Evolutionary conservation across 139 green algal genomes (phyloP).

Genomic region (Pleodorina starrii): DNA sequence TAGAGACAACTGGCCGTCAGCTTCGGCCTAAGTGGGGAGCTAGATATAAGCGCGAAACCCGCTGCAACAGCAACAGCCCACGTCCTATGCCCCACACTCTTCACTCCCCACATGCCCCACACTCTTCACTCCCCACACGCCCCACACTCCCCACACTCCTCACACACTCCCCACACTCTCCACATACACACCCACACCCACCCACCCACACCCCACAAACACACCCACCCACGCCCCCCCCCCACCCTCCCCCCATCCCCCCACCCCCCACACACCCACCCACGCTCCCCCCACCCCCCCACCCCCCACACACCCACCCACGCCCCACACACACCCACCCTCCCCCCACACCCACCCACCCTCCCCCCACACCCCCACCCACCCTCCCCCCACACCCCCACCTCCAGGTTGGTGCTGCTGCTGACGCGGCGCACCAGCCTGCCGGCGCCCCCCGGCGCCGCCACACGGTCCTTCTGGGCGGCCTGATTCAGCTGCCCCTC

Average conservation of each 20-base stretch:
- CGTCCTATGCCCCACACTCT: no score
- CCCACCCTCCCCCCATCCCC: neutral
- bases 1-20: neutral
- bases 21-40: neutral
- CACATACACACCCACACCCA: no score
- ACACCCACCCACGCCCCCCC: neutral
- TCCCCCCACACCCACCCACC: neutral
- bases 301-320: neutral
- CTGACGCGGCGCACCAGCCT: neutral
- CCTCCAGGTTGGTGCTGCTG: conserved; percentile 15
- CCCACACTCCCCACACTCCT: no score
- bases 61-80: no score
- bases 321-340: neutral
- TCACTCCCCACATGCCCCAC: no score
- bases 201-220: neutral
- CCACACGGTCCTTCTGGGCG: neutral
- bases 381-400: neutral
- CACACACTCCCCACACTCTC: no score
- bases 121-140: no score
- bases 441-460: neutral
- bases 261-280: neutral
- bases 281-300: neutral
- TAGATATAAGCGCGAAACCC: no score
- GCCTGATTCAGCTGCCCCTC: neutral
- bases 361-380: neutral